Evolutionary conservation across 257 asterid species (phyloP), one percentile per base, ranked within the genome.

Genomic region (Lavandula angustifolia): DNA sequence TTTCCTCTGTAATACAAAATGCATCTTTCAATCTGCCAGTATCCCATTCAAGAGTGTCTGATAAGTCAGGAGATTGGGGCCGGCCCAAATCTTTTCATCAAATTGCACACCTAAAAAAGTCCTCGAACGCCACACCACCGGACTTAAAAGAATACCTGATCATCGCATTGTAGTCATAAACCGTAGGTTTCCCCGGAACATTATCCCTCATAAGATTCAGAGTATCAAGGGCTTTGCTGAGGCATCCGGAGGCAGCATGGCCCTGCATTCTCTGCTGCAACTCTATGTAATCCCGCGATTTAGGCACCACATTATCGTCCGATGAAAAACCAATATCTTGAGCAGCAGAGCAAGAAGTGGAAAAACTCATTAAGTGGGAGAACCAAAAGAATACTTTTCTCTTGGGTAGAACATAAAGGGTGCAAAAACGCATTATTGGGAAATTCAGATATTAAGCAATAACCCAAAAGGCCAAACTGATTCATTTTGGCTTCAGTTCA

Each of bases 61-160:
- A 67, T 72, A 84, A 33, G 91, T 87, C 31, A 63, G 54, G 16
- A 76, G 76, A 78, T 87, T 80, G 9, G 95, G 95, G 11, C 18
- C 2, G 84, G 89, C 12, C 91, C 95, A 44, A 42, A 81, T 53
- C 72, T 75, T 72, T 77, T 82, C 90, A 85, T 79, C 66, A 66
- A 60, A 27, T 54, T 16, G 72, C 76, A 79, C 38, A 85, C 75
- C 70, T 64, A 81, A 71, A 66, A 41, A 71, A 85, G 44, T 67
- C 84, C 73, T 64, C 76, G 22, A 72, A 13, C 48, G 58, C 59
- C 61, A 69, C 84, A 60, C 72, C 33, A 43, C 65, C 72, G 10
- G 95, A 84, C 80, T 64, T 84, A 59, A 82, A 69, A 69, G 72
- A 73, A 63, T 71, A 82, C 59, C 72, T 55, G 57, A 84, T 75